Conservation (phyloP, 1,284 basidiomycete species). For the Gymnopus androsaceus region DNA sequence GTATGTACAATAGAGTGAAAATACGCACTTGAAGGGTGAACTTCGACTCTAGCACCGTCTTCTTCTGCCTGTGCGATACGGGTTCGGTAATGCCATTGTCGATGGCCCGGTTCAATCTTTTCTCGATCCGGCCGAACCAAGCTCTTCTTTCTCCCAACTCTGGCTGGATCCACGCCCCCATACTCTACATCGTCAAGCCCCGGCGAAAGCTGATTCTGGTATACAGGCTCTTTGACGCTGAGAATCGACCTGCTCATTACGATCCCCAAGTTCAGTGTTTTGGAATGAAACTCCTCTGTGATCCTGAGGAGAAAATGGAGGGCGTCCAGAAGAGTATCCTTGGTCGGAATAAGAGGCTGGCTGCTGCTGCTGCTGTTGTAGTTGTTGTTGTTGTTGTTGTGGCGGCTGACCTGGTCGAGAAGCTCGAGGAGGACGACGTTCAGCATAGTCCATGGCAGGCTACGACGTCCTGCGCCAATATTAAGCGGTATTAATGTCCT, state of each 20-base stretch:
- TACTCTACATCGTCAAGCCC: slow-evolving; percentile 49
- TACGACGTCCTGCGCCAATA: slow-evolving; percentile 10
- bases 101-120: slow-evolving; percentile 93
- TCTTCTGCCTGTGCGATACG: slow-evolving; percentile 84
- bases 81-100: slow-evolving; percentile 93
- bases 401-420: slow-evolving; percentile 13
- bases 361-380: slow-evolving; percentile 23
- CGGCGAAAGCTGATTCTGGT: slow-evolving; percentile 52
- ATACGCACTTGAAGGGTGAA: slow-evolving; percentile 60
- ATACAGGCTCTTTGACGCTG: slow-evolving; percentile 50
- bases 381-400: too few species aligned
- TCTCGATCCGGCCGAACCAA: slow-evolving; percentile 93
- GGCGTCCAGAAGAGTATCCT: slow-evolving; percentile 20
- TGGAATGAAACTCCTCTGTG: slow-evolving; percentile 62
- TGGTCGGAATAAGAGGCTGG: slow-evolving; percentile 32
- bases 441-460: slow-evolving; percentile 10
- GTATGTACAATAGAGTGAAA: too few species aligned
- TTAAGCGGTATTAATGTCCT: not conserved
- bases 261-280: slow-evolving; percentile 65
- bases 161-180: slow-evolving; percentile 42
- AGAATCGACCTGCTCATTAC: slow-evolving; percentile 54
- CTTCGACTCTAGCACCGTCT: slow-evolving; percentile 62
- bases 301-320: slow-evolving; percentile 27
- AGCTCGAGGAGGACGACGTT: slow-evolving; percentile 19
- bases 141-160: slow-evolving; percentile 84